phyloP scores from a whole-genome alignment of 768 basidiomycete genomes.

The Russula sp. region DNA sequence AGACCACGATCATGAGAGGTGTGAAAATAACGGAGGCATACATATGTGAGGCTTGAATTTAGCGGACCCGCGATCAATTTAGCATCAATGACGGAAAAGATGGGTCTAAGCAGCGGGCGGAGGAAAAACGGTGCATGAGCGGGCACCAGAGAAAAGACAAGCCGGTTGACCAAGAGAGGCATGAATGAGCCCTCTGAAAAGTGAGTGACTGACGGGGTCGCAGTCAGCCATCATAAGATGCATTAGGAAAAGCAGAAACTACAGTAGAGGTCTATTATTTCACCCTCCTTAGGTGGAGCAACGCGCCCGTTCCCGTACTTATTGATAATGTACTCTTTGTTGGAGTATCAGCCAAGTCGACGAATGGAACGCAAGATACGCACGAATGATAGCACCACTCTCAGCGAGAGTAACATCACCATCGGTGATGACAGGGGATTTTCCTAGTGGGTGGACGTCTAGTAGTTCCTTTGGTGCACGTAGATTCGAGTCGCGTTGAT shows the following conservation, averaged over 20 bases:
- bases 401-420: slow-evolving; percentile 38
- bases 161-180: slow-evolving; percentile 34
- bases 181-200: slow-evolving; percentile 38
- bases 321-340: slow-evolving; percentile 35
- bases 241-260: not conserved
- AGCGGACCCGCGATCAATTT: slow-evolving; percentile 27
- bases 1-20: not conserved
- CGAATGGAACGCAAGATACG: slow-evolving; percentile 5
- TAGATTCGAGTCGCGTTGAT: slow-evolving; percentile 28
- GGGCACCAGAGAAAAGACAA: slow-evolving; percentile 30
- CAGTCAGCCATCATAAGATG: not conserved
- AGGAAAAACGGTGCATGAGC: slow-evolving; percentile 32
- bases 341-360: not conserved
- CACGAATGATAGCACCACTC: slow-evolving; percentile 40
- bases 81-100: slow-evolving; percentile 28
- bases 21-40: not conserved
- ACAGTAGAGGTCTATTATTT: slow-evolving; percentile 34
- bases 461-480: slow-evolving; percentile 34
- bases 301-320: slow-evolving; percentile 32
- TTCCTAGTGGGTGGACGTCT: slow-evolving; percentile 38
- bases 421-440: slow-evolving; percentile 41
- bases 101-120: slow-evolving; percentile 28
- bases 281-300: slow-evolving; percentile 27
- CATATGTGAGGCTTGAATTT: slow-evolving; percentile 27
- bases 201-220: slow-evolving; percentile 30